Evolutionary conservation across 179 eudicot species (phyloP), one percentile per base, ranked within the genome.

Genomic region (Spergularia azorica): DNA sequence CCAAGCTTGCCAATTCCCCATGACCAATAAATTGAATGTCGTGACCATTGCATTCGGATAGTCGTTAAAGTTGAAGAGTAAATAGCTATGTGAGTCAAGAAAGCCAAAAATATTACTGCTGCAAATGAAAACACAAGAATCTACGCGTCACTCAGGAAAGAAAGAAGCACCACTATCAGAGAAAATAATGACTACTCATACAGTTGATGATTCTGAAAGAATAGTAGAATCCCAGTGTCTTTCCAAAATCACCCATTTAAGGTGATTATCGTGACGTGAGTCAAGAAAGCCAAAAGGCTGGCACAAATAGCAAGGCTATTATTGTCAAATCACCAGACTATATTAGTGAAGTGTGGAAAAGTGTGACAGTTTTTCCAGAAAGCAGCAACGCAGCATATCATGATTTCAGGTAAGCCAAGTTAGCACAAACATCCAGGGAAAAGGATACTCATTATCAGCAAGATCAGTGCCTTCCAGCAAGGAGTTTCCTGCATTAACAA

Each of bases 1-100:
- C 99, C 99, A 95, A 17, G 77, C 70, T 80, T 95, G 96, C 99
- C 99, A 95, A 69, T 93, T 88, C 68, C 95, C 95, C 98, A 88
- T 86, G 65, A 93, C 99, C 39, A 93, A 85, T 72, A 95, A 73
- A 84, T 95, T 93, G 91, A 90, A 95, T 58, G 95, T 92, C 70
- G 99, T 93, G 83, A 95, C 94, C 99, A 95, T 95, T 68, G 94
- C 95, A 83, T 88, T 95, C 0, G 98, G 98, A 82, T 93, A 95
- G 89, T 95, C 99, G 75, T 95, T 95, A 78, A 93, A 94, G 86
- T 95, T 95, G 84, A 95, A 95, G 72, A 95, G 97, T 26, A 93
- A 78, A 77, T 95, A 95, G 83, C 98, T 95, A 58, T 50, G 63
- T 51, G 77, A 71, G 88, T 91, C 76, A 92, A 90, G 91, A 80